Conservation (phyloP, 1,284 basidiomycete species). For the Puccinia novopanici region DNA sequence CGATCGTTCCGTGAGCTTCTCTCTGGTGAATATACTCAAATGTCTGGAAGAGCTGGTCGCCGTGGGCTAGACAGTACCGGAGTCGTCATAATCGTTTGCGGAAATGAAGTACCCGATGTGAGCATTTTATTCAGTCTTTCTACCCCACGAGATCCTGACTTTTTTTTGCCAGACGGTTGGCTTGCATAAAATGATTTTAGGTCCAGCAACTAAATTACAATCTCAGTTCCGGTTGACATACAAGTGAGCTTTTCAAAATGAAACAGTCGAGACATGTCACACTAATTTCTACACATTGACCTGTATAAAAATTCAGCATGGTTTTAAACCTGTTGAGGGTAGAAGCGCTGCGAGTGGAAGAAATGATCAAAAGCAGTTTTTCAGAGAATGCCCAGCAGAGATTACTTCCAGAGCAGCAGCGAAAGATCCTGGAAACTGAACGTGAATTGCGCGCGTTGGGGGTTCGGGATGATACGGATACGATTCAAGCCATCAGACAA, state of each 20-base stretch:
- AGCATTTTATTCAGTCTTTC: constrained; percentile 53
- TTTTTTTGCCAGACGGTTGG: constrained; percentile 66
- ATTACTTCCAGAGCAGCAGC: constrained; percentile 88
- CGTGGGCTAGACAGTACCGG: constrained; percentile 93
- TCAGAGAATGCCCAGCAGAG: constrained; percentile 95
- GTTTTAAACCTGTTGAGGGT: constrained; percentile 94
- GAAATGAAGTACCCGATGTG: constrained; percentile 82
- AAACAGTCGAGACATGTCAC: not conserved
- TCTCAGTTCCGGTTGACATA: constrained; percentile 98
- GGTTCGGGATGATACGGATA: constrained; percentile 65
- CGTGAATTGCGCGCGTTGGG: constrained; percentile 69
- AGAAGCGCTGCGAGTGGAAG: constrained; percentile 92
- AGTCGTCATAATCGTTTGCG: constrained; percentile 85
- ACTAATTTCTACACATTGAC: not conserved
- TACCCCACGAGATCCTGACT: not conserved
- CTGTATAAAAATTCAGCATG: constrained; percentile 65
- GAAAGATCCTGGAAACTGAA: constrained; percentile 80
- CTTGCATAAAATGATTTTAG: constrained; percentile 87
- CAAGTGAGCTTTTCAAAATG: constrained; percentile 62
- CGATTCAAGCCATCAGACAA: constrained; percentile 63
- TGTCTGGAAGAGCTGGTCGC: constrained; percentile 96
- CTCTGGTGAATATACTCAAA: constrained; percentile 72
- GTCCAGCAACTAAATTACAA: constrained; percentile 83
- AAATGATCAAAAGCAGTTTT: constrained; percentile 99
- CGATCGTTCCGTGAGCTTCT: constrained; percentile 76